Evolutionary conservation across 805 yeast genomes (phyloP).

Genomic region (Myxozyma kluyveri): DNA sequence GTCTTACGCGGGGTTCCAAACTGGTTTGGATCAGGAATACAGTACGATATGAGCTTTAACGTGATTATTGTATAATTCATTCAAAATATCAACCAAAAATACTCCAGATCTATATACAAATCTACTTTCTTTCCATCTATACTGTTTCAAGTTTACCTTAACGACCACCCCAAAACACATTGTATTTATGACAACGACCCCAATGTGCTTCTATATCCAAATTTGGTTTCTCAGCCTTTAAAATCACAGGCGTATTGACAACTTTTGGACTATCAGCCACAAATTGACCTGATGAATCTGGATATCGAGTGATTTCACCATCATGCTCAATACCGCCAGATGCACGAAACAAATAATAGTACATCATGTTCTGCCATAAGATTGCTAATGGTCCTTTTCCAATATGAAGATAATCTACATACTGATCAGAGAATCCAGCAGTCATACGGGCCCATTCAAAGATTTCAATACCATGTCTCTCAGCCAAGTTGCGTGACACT

Average conservation of each 20-base stretch:
- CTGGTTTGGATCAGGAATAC: too few relatives aligned
- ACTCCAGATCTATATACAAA: not conserved
- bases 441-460: slow-evolving; percentile 25
- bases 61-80: too few relatives aligned
- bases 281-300: slow-evolving; percentile 15
- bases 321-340: slow-evolving; percentile 19
- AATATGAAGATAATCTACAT: slow-evolving; percentile 17
- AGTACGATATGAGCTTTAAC: too few relatives aligned
- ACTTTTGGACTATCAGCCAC: slow-evolving; percentile 9
- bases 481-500: slow-evolving; percentile 19
- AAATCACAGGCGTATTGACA: slow-evolving; percentile 5
- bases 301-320: slow-evolving; percentile 10
- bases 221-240: slow-evolving; percentile 6
- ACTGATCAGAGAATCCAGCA: slow-evolving; percentile 16
- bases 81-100: too few relatives aligned
- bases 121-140: not conserved
- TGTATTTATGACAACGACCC: slow-evolving; percentile 19
- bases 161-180: slow-evolving; percentile 23
- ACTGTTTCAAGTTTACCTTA: not conserved
- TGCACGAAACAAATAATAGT: slow-evolving; percentile 23
- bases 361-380: slow-evolving; percentile 19
- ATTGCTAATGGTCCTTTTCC: slow-evolving; percentile 14
- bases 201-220: slow-evolving; percentile 8
- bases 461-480: slow-evolving; percentile 13
- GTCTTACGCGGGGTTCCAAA: too few relatives aligned